A percentile compares a stretch with the other conserved stretches of the same genome.
Conservation (phyloP, 1,139 yeast species). For the Meyerozyma elateridarum region DNA sequence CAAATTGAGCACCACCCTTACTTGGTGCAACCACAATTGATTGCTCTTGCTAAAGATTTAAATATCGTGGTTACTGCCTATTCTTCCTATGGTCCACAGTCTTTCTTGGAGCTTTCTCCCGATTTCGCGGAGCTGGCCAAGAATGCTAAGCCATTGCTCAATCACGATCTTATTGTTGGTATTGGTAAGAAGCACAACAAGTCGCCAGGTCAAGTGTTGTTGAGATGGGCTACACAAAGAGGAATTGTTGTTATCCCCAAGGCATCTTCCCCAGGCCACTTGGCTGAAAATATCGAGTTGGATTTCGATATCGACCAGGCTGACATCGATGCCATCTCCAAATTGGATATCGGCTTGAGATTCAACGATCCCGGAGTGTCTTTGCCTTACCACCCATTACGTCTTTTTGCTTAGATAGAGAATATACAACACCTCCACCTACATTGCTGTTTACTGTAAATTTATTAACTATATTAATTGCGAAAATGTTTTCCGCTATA, state of each 20-base stretch:
- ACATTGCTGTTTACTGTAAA: no score
- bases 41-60: constrained; percentile 43
- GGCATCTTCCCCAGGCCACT: no score
- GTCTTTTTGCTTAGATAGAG: constrained; percentile 6
- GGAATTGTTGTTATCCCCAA: constrained; percentile 41
- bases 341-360: constrained; percentile 6
- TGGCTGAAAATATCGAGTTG: no score
- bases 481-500: no score
- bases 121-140: no score
- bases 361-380: constrained; percentile 7
- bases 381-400: constrained; percentile 6
- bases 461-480: no score
- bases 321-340: constrained; percentile 3
- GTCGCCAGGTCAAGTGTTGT: constrained; percentile 29
- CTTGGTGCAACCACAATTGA: constrained; percentile 64
- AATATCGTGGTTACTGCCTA: constrained; percentile 34
- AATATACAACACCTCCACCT: no score
- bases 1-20: constrained; percentile 75
- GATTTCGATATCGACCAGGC: no score
- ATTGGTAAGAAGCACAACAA: constrained; percentile 20
- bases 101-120: no score
- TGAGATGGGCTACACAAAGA: constrained; percentile 37
- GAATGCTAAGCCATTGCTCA: constrained; percentile 34
- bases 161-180: constrained; percentile 13
- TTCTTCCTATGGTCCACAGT: no score